These are phyloP conservation scores for Wickerhamomyces sp. DNA, from an alignment of 1,139 yeast species.

Conservation along the genomic window DNA sequence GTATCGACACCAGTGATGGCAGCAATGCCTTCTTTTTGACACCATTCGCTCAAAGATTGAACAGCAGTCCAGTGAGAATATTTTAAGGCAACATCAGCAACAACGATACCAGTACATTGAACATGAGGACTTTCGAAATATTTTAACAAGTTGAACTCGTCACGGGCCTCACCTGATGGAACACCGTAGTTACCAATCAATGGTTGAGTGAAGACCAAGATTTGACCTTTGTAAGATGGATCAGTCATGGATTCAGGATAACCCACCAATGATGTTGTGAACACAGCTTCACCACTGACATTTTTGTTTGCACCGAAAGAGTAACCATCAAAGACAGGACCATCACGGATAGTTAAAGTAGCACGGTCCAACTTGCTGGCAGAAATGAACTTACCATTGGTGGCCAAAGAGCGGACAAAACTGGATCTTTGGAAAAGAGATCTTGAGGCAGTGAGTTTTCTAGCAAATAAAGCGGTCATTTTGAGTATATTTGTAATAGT, in stretches of 20 bases:
- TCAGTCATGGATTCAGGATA: constrained; percentile 99
- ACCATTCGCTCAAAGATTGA: constrained; percentile 92
- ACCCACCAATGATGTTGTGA: constrained; percentile 95
- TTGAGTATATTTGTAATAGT: constrained; percentile 6
- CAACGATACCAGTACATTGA: constrained; percentile 95
- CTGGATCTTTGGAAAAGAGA: constrained; percentile 21
- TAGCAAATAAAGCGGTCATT: constrained; percentile 16
- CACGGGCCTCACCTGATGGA: constrained; percentile 77
- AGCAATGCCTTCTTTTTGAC: constrained; percentile 93
- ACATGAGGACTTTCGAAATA: constrained; percentile 88
- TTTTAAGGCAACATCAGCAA: constrained; percentile 90
- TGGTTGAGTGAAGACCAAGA: constrained; percentile 93
- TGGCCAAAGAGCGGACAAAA: constrained; percentile 33
- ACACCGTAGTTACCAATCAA: constrained; percentile 98
- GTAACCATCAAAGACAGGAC: constrained; percentile 88
- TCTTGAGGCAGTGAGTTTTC: constrained; percentile 14
- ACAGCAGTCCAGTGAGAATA: constrained; percentile 99
- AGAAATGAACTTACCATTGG: constrained; percentile 33
- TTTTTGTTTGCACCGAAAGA: constrained; percentile 94
- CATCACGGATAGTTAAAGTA: constrained; percentile 84
- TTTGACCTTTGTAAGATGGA: constrained; percentile 98
- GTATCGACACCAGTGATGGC: constrained; percentile 98
- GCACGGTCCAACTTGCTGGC: constrained; percentile 59
- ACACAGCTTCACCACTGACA: constrained; percentile 94
- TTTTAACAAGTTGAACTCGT: constrained; percentile 77